These are phyloP conservation scores for Rhododendron ovatum DNA, from an alignment of 148 eudicot species.

Conservation along the genomic window DNA sequence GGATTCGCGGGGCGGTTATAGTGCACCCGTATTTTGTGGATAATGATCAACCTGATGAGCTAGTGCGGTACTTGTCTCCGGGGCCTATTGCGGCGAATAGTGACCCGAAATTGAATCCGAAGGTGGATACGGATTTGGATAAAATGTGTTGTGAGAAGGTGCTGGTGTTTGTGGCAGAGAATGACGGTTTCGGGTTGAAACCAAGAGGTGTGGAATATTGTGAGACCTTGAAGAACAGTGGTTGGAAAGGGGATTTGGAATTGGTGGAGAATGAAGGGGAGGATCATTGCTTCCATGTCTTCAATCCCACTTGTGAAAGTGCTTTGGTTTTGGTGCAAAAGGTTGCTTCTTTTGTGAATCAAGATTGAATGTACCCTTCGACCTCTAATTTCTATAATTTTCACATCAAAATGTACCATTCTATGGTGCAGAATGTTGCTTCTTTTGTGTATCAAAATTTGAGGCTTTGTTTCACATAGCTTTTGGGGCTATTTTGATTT, in stretches of 20 bases:
- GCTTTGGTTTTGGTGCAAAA: slow-evolving; percentile 12
- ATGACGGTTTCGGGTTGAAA: background rate
- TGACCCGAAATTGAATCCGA: background rate
- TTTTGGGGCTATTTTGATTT: too few relatives aligned
- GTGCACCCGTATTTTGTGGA: slow-evolving; percentile 39
- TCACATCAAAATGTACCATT: background rate
- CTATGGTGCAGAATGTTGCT: background rate
- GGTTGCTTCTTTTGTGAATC: slow-evolving; percentile 15
- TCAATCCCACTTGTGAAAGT: background rate
- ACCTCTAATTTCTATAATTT: background rate
- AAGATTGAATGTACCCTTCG: background rate
- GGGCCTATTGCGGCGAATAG: background rate
- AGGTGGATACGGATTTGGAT: background rate
- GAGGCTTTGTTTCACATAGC: too few relatives aligned
- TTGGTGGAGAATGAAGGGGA: slow-evolving; percentile 35
- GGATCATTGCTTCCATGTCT: slow-evolving; percentile 37
- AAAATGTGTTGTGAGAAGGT: slow-evolving; percentile 1
- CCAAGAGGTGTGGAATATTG: background rate
- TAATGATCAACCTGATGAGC: slow-evolving; percentile 6
- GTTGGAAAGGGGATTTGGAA: slow-evolving; percentile 25
- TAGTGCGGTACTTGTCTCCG: slow-evolving; percentile 12
- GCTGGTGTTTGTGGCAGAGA: background rate
- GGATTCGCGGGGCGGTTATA: slow-evolving; percentile 14
- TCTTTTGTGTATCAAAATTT: too few relatives aligned
- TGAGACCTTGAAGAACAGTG: background rate